Evolutionary conservation across 805 yeast genomes (phyloP), one percentile per base, ranked within the genome.

Genomic region (Lachancea sp.): DNA sequence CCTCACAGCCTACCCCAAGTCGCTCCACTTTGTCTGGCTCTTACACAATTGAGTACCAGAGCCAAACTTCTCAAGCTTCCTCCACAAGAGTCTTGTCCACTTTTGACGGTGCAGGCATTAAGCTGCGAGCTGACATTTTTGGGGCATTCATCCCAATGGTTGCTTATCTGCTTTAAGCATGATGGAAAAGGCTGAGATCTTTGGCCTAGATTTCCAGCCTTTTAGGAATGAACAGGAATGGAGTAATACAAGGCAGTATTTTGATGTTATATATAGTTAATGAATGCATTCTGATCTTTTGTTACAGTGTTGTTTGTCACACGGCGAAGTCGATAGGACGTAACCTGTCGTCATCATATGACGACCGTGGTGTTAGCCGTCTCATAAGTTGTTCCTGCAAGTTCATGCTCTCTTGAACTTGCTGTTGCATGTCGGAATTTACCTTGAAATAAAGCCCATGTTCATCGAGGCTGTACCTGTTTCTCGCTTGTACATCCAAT

Each of bases 391-490:
- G 52, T 33, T 61, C 60, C 43, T 65, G 68, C 22, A 61, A 36
- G 30, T 49, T 38, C n/a, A 55, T 44, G 31, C 54, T 65, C 8
- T 66, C 68, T 49, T 70, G 69, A 1, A 73, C 59, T 2, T 56
- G 65, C 25, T 73, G 71, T 49, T 77, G 69, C 3, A 74, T 67
- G 19, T 69, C 49, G 0, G 36, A 42, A 41, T 53, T 49, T 13
- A 62, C 38, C 10, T 46, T 73, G 52, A 68, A 83, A 52, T 71
- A 74, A 19, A 82, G 53, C 0, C 89, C 90, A 18, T 66, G 58
- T 11, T 68, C 62, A 38, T 62, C 61, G 32, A 57, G 54, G 5
- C 49, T 46, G 36, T 64, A 57, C 44, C 69, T 66, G 27, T 55
- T 58, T 33, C 50, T 53, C 2, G 47, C 48, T 1, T 54, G 56